These are phyloP conservation scores for Diplosphaera chodatii DNA, from an alignment of 139 green algal genomes.

Conservation along the genomic window DNA sequence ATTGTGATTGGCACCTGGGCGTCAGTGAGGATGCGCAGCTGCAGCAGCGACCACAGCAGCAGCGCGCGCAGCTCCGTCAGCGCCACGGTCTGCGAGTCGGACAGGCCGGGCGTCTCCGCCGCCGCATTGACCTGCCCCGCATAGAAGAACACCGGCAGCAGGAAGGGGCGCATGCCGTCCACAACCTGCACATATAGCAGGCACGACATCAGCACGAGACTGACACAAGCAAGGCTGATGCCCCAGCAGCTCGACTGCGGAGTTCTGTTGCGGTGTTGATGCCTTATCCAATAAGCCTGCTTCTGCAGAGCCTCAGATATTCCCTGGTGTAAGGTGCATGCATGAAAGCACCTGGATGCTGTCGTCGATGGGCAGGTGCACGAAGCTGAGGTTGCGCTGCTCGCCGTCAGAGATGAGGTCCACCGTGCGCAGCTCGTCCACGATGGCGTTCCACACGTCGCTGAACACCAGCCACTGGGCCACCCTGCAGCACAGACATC, in stretches of 20 bases:
- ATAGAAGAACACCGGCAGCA: constrained; percentile 70
- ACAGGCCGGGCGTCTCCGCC: constrained; percentile 19
- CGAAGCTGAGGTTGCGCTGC: constrained; percentile 34
- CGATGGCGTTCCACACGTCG: constrained; percentile 42
- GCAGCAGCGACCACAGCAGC: constrained; percentile 47
- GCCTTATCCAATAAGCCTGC: too few relatives aligned
- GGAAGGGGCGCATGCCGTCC: constrained; percentile 54
- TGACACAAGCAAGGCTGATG: too few relatives aligned
- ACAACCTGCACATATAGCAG: constrained; percentile 12
- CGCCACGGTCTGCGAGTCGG: constrained; percentile 49
- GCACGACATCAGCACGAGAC: too few relatives aligned
- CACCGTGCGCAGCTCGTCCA: constrained; percentile 30
- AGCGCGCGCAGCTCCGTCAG: constrained; percentile 60
- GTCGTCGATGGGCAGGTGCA: constrained; percentile 35
- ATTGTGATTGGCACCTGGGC: constrained; percentile 31
- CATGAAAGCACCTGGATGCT: constrained; percentile 7
- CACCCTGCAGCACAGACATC: constrained; percentile 1
- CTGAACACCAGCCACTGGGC: constrained; percentile 37
- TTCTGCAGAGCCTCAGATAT: too few relatives aligned
- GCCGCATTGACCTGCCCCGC: constrained; percentile 47
- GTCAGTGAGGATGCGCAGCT: constrained; percentile 39
- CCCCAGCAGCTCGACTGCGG: too few relatives aligned
- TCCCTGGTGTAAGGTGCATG: too few relatives aligned
- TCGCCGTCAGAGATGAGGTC: constrained; percentile 35
- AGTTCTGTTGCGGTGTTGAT: too few relatives aligned